A percentile compares a stretch with the other conserved stretches of the same genome.
Conservation (phyloP, 2,329 filamentous ascomycete genomes). For the Basipetospora sp. region DNA sequence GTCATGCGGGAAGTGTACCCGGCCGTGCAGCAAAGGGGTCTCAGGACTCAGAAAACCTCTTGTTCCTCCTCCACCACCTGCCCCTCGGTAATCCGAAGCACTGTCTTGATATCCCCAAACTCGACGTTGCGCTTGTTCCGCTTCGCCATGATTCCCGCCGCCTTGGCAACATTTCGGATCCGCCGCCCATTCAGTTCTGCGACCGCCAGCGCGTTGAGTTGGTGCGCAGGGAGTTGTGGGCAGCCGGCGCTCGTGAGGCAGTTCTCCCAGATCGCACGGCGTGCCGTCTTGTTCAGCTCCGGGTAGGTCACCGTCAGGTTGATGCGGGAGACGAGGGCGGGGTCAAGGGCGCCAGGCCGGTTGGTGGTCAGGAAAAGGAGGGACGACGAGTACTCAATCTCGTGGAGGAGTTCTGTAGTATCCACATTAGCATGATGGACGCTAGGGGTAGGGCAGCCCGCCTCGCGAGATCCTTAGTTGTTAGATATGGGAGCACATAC, state of each 20-base stretch:
- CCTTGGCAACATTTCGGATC: conserved; percentile 14
- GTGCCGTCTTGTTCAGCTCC: conserved; percentile 11
- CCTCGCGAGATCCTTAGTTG: too few species aligned
- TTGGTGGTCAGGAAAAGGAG: conserved; percentile 36
- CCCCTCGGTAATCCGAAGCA: conserved; percentile 14
- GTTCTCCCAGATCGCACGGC: conserved; percentile 13
- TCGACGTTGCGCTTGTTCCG: conserved; percentile 6
- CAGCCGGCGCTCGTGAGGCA: conserved; percentile 10
- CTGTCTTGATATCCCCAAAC: conserved; percentile 12
- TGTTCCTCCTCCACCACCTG: conserved; percentile 5
- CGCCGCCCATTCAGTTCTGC: conserved; percentile 11
- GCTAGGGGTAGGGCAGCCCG: too few species aligned
- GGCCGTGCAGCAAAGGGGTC: too few species aligned
- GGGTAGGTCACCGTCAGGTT: conserved; percentile 27
- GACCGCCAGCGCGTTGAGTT: conserved; percentile 9
- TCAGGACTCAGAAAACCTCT: not conserved
- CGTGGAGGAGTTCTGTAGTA: conserved; percentile 2
- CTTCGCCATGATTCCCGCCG: conserved; percentile 13
- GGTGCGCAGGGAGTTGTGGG: conserved; percentile 6
- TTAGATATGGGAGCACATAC: conserved; percentile 14
- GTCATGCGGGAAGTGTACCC: too few species aligned
- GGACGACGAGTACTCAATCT: conserved; percentile 32
- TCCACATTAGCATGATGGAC: not conserved
- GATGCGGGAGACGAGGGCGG: conserved; percentile 32
- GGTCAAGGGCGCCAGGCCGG: conserved; percentile 29